These are phyloP conservation scores for Nemania diffusa DNA, from an alignment of 2,329 filamentous ascomycete genomes.

Conservation along the genomic window DNA sequence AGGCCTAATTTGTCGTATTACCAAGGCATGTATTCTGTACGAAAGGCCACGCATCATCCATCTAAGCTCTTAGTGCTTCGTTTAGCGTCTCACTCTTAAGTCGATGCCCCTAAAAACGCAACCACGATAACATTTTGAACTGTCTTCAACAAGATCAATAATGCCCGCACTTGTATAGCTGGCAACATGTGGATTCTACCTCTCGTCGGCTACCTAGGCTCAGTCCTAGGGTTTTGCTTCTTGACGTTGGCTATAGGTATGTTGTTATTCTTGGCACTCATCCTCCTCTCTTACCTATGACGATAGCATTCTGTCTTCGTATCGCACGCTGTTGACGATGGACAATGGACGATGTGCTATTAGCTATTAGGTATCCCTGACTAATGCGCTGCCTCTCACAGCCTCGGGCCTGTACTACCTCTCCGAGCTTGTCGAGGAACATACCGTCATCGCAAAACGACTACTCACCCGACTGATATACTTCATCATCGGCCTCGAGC, in stretches of 20 bases:
- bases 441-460: slow-evolving; percentile 90
- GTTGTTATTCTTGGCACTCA: slow-evolving; percentile 34
- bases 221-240: slow-evolving; percentile 90
- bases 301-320: neutral
- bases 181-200: slow-evolving; percentile 92
- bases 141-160: slow-evolving; percentile 2
- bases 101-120: neutral
- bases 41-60: slow-evolving; percentile 34
- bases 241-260: slow-evolving; percentile 91
- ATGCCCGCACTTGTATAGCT: slow-evolving; percentile 30
- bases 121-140: neutral
- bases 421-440: slow-evolving; percentile 96
- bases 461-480: slow-evolving; percentile 90
- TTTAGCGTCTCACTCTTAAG: neutral
- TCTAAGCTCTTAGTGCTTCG: neutral
- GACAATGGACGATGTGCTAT: neutral
- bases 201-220: slow-evolving; percentile 87
- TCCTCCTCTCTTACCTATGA: neutral
- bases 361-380: neutral
- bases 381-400: slow-evolving; percentile 51
- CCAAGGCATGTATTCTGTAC: no score
- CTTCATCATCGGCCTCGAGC: slow-evolving; percentile 77
- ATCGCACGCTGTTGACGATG: neutral
- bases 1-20: no score
- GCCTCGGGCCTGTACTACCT: slow-evolving; percentile 99